phyloP scores from a whole-genome alignment of 2,329 filamentous ascomycete species.

The Mariannaea sp. region DNA sequence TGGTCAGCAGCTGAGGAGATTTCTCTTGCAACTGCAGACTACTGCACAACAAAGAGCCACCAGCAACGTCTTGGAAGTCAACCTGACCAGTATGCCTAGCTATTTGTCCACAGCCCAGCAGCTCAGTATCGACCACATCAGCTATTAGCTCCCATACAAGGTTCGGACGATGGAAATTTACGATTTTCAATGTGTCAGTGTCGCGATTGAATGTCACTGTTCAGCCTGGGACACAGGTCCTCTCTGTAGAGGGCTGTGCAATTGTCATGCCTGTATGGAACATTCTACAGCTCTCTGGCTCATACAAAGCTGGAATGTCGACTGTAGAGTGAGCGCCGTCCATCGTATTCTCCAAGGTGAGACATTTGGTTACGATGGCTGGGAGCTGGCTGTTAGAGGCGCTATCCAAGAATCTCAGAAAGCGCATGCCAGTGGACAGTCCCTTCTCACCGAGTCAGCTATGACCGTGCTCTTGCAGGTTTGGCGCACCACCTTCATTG shows the following conservation, averaged over 20 bases:
- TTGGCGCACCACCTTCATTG: background rate
- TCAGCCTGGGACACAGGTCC: too few relatives aligned
- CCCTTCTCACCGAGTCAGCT: slow-evolving; percentile 2
- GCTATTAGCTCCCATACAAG: background rate
- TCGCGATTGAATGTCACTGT: too few relatives aligned
- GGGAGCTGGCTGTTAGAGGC: background rate
- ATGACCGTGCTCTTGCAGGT: too few relatives aligned
- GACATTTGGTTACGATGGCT: slow-evolving; percentile 4
- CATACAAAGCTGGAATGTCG: background rate
- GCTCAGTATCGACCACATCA: background rate
- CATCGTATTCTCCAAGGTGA: background rate
- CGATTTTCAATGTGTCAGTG: slow-evolving; percentile 1
- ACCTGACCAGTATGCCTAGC: background rate
- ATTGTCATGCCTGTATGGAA: background rate
- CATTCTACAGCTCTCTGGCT: background rate
- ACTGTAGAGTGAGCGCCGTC: background rate
- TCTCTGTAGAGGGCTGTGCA: slow-evolving; percentile 11
- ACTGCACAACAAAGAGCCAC: too few relatives aligned
- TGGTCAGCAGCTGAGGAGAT: slow-evolving; percentile 1
- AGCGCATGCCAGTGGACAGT: slow-evolving; percentile 15
- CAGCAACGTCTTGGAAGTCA: background rate
- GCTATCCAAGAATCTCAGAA: background rate
- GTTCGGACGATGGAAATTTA: background rate
- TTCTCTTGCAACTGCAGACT: too few relatives aligned
- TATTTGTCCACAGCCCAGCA: background rate